Percentiles rank a stretch among this genome's conserved stretches.
Evolutionary conservation across 73 alveolate genomes (phyloP).

Genomic region (Paramecium sonneborni): DNA sequence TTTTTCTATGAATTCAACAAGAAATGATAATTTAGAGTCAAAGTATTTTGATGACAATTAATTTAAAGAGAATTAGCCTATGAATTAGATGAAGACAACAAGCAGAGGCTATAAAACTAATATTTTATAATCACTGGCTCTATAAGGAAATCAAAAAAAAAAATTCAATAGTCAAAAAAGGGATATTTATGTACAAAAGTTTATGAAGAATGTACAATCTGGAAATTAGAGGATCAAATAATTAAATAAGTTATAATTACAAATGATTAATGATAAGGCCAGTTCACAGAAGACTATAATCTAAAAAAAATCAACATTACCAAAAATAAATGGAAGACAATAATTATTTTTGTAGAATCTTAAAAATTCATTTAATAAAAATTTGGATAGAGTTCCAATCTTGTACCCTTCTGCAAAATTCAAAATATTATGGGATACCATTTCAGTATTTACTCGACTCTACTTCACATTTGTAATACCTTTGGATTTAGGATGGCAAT

Average conservation of each 20-base stretch:
- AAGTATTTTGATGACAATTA: neutral
- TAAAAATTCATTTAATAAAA: neutral
- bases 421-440: slow-evolving; percentile 20
- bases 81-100: neutral
- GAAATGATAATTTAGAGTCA: neutral
- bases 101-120: neutral
- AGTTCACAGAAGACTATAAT: neutral
- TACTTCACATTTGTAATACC: slow-evolving; percentile 12
- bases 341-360: neutral
- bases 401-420: neutral
- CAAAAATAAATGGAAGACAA: neutral
- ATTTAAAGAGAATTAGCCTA: neutral
- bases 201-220: neutral
- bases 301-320: neutral
- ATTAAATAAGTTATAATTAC: neutral
- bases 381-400: slow-evolving; percentile 24
- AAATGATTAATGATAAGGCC: slow-evolving; percentile 10
- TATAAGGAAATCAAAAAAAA: neutral
- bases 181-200: neutral
- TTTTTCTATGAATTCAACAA: neutral
- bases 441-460: neutral
- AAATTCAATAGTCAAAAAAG: neutral
- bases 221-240: neutral
- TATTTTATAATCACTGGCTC: neutral
- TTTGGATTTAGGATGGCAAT: slow-evolving; percentile 33